Conservation (phyloP, 176 grass and related monocot species). For the Lolium rigidum region DNA sequence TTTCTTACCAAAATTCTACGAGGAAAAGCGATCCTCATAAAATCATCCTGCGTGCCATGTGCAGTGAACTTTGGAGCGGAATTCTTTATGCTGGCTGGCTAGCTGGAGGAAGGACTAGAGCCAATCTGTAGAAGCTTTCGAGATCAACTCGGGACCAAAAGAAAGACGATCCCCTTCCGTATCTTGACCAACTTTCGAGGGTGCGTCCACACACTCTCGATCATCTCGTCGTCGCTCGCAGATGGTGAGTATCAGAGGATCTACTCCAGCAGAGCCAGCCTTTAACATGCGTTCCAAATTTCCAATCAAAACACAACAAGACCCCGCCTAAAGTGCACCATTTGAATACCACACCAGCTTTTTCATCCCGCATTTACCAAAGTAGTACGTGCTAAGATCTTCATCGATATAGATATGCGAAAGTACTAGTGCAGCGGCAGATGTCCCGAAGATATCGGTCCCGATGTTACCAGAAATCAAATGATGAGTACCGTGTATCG, state of each 20-base stretch:
- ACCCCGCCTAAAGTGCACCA: neutral
- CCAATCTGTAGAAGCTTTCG: neutral
- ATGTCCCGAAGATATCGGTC: too few relatives aligned
- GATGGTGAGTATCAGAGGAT: conserved; percentile 20
- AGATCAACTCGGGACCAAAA: conserved; percentile 29
- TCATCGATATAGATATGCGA: neutral
- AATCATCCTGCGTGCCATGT: conserved; percentile 28
- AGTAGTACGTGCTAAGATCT: conserved; percentile 42
- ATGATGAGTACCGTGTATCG: too few relatives aligned
- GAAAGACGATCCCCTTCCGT: conserved; percentile 45
- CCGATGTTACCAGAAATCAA: too few relatives aligned
- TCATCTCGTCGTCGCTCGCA: neutral
- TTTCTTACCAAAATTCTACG: neutral
- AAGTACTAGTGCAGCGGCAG: too few relatives aligned
- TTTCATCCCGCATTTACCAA: conserved; percentile 32
- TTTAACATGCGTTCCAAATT: neutral
- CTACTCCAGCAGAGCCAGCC: neutral
- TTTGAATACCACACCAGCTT: neutral
- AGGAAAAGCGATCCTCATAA: neutral
- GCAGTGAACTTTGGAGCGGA: conserved; percentile 23
- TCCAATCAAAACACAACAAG: neutral
- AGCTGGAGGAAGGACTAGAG: neutral
- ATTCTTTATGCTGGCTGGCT: neutral
- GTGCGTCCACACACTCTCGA: neutral
- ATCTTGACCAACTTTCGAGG: conserved; percentile 44